Base-by-base conservation (phyloP, 2,329 filamentous ascomycete species). In the Pseudocercospora crystallina region DNA sequence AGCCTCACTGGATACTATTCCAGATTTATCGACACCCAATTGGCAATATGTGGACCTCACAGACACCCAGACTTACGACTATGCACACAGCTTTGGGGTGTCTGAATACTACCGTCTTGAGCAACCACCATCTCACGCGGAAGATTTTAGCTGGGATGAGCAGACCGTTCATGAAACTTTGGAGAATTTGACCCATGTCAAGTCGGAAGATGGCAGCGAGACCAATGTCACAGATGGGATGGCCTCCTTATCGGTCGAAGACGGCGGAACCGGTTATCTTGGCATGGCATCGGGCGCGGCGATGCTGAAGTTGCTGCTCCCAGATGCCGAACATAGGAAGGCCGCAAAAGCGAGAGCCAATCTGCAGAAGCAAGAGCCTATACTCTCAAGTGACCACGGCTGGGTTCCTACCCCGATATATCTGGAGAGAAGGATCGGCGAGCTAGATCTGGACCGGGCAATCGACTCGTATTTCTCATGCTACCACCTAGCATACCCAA, bases 401-500 rank as follows among this genome's bases (percentile, higher is more conserved):
- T 58, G 58, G 59, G 53, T 63, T 1, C 58, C 57, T 2, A 62
- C 60, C 4, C 55, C 59, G 9, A 51, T 63, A 10, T 59, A 51
- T 14, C 47, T 41, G 35, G 56, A 57, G 32, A 51, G 61, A 8
- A 59, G 58, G 5, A 61, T 68, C 9, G 57, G 59, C 37, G 59
- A 63, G 36, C 61, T 65, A 42, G 62, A 66, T 49, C 51, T 65
- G 13, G 58, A 66, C 47, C 52, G 54, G 4, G 60, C 62, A 2
- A 60, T 63, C 49, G 71, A 77, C 49, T 70, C 72, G 1, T 78
- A 75, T 57, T 78, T 78, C 48, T 57, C 68, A 14, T 68, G 74
- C 17, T 78, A 77, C 53, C 73, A 78, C 54, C 63, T 66, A 5
- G 71, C 71, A 37, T 77, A 77, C 57, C 76, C 75, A 1, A 71